phyloP scores from a whole-genome alignment of 257 asterid genomes.

The Linderniella brevidens region DNA sequence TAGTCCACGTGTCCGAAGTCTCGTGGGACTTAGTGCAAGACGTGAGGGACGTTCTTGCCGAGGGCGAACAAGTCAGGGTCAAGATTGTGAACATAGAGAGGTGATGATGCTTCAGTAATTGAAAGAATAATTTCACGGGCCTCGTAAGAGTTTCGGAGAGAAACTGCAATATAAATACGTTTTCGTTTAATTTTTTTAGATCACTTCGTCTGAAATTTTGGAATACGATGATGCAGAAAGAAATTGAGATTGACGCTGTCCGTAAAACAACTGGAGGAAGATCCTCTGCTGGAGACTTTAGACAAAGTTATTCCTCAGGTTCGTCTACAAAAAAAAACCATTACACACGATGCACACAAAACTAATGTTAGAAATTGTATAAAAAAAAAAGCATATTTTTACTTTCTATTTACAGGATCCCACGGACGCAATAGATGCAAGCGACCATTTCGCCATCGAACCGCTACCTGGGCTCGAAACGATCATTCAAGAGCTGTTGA shows the following conservation, averaged over 20 bases:
- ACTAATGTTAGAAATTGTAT: too few species aligned
- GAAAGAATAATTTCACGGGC: not conserved
- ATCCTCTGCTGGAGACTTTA: slow-evolving; percentile 79
- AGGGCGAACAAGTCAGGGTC: slow-evolving; percentile 72
- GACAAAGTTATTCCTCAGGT: slow-evolving; percentile 97
- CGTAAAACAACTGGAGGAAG: slow-evolving; percentile 85
- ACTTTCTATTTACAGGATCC: too few species aligned
- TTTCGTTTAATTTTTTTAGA: not conserved
- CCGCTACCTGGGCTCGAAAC: slow-evolving; percentile 85
- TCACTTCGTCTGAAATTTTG: not conserved
- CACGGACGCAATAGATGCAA: slow-evolving; percentile 1
- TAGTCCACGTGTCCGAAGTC: slow-evolving; percentile 88
- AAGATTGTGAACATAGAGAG: slow-evolving; percentile 57
- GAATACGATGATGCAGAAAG: slow-evolving; percentile 29
- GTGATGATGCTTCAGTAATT: slow-evolving; percentile 20
- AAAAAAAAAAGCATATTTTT: too few species aligned
- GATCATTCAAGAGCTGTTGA: slow-evolving; percentile 59
- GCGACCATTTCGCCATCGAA: slow-evolving; percentile 34
- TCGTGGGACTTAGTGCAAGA: slow-evolving; percentile 98
- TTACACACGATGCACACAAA: not conserved
- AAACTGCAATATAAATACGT: not conserved
- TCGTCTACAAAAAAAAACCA: slow-evolving; percentile 1
- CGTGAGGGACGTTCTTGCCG: slow-evolving; percentile 56
- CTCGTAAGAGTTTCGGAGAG: not conserved
- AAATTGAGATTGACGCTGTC: slow-evolving; percentile 69